Percentiles rank a stretch among this genome's conserved stretches.
Conservation (phyloP, 768 basidiomycete genomes). For the Mycena amicta region DNA sequence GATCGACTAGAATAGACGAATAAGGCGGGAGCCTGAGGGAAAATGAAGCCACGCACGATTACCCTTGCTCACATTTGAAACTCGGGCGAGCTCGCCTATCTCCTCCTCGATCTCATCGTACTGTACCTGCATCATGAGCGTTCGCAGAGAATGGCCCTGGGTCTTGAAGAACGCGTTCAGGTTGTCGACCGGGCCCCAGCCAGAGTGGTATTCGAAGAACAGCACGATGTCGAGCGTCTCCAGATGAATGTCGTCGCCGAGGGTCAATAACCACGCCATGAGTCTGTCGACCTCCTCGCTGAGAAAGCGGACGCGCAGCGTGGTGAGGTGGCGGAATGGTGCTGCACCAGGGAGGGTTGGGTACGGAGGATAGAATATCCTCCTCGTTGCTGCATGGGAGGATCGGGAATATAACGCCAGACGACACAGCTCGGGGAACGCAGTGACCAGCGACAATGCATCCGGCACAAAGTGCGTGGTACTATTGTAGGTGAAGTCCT, state of each 20-base stretch:
- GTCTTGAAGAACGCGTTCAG: neutral
- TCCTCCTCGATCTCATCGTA: neutral
- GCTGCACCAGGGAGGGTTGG: neutral
- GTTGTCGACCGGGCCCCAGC: neutral
- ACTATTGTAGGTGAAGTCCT: conserved; percentile 13
- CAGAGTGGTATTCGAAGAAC: neutral
- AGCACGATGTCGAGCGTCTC: neutral
- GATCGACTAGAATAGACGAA: neutral
- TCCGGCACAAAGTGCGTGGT: conserved; percentile 2
- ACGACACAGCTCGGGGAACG: neutral
- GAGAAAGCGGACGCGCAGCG: neutral
- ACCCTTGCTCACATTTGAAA: neutral
- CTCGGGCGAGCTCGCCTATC: neutral
- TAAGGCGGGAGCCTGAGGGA: neutral
- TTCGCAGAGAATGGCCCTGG: neutral
- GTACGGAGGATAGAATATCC: neutral
- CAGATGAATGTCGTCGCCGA: neutral
- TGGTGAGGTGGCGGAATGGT: neutral
- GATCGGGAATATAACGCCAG: neutral
- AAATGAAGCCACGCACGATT: neutral
- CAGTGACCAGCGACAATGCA: neutral
- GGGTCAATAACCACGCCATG: neutral
- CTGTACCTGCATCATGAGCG: neutral
- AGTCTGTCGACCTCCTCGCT: neutral
- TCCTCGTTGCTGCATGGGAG: neutral